These are phyloP conservation scores for Coffea canephora DNA, from an alignment of 257 asterid genomes.

Conservation along the genomic window DNA sequence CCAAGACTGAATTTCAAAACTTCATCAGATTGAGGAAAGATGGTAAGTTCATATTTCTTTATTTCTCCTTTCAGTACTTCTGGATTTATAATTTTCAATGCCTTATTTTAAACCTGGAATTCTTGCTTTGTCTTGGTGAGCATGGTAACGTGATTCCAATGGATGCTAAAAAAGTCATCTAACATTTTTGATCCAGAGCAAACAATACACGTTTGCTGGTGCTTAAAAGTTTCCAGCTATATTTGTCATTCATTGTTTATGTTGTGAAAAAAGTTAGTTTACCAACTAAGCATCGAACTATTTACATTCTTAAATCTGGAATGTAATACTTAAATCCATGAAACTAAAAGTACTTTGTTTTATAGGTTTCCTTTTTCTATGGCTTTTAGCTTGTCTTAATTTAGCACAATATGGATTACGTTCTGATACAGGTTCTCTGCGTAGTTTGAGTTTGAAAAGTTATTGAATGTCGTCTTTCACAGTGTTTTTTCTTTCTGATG, in stretches of 20 bases:
- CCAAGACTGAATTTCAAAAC: conserved; percentile 53
- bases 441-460: not conserved
- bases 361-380: not conserved
- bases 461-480: not conserved
- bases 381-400: not conserved
- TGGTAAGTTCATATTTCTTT: conserved; percentile 43
- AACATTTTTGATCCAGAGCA: too few relatives aligned
- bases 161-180: not conserved
- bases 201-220: too few relatives aligned
- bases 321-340: not conserved
- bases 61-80: not conserved
- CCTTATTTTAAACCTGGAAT: not conserved
- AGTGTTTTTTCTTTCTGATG: not conserved
- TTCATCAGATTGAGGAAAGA: conserved; percentile 53
- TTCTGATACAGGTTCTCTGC: not conserved
- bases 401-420: not conserved
- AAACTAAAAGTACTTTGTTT: not conserved
- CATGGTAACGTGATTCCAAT: not conserved
- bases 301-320: not conserved
- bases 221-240: too few relatives aligned
- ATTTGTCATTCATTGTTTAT: not conserved
- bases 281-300: not conserved
- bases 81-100: not conserved
- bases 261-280: not conserved
- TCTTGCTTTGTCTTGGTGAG: not conserved